phyloP scores from a whole-genome alignment of 257 asterid genomes.

The Solanum okadae region DNA sequence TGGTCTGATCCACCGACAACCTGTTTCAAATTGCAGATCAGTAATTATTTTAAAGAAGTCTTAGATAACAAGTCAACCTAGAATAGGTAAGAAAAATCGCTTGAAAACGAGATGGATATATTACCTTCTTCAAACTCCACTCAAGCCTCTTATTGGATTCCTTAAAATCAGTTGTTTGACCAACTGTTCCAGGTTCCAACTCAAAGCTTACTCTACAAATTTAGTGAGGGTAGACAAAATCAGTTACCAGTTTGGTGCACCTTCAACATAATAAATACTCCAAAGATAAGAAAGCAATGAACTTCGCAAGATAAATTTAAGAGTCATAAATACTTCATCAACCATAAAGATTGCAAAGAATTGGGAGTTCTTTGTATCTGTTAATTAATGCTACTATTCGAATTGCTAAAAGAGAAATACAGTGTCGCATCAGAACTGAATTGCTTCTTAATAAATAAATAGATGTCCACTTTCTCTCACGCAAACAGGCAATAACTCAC shows the following conservation, averaged over 20 bases:
- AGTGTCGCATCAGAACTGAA: neutral
- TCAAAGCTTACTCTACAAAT: conserved; percentile 78
- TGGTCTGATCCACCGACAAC: conserved; percentile 91
- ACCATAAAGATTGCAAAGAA: neutral
- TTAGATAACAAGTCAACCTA: neutral
- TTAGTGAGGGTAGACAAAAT: neutral
- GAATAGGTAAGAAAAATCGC: neutral
- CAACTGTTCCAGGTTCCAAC: conserved; percentile 84
- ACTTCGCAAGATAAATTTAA: neutral
- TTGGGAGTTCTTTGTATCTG: neutral
- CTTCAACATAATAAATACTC: neutral
- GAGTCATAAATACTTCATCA: neutral
- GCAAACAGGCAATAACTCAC: neutral
- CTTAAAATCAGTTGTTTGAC: conserved; percentile 89
- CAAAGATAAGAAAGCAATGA: neutral
- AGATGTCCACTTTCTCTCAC: neutral
- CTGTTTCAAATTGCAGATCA: conserved; percentile 36
- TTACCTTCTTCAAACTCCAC: conserved; percentile 94
- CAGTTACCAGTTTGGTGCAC: neutral
- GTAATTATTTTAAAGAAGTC: conserved; percentile 3
- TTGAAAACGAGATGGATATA: neutral
- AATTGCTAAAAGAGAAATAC: neutral
- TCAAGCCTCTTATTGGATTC: conserved; percentile 81
- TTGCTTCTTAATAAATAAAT: neutral
- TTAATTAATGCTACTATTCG: neutral